Evolutionary conservation across 257 asterid species (phyloP).

Genomic region (Gardenia jasminoides): DNA sequence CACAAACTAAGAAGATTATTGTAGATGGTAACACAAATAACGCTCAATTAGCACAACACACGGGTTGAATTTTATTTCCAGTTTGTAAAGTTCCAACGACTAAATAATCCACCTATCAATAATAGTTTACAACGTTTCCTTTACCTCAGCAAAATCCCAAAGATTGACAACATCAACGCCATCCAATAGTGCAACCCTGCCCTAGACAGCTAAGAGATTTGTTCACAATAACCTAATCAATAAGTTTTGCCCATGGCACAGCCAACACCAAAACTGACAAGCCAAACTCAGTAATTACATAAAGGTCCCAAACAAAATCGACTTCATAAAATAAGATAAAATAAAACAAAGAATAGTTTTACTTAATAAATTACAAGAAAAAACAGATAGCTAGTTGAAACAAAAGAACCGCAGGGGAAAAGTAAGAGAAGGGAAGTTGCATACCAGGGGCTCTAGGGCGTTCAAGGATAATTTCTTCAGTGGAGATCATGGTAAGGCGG

Average conservation of each 20-base stretch:
- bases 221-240: not conserved
- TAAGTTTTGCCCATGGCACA: not conserved
- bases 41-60: not conserved
- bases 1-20: not conserved
- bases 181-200: not conserved
- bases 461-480: slow-evolving; percentile 86
- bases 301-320: not conserved
- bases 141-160: not conserved
- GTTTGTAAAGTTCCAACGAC: too few relatives aligned
- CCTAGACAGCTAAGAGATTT: not conserved
- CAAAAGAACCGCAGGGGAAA: not conserved
- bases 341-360: too few relatives aligned
- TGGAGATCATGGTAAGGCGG: slow-evolving; percentile 87
- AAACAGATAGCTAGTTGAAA: not conserved
- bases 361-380: not conserved
- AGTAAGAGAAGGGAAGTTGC: not conserved
- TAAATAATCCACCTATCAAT: not conserved
- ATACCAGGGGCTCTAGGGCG: slow-evolving; percentile 87
- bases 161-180: not conserved
- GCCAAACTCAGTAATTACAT: too few relatives aligned
- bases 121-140: too few relatives aligned
- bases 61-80: not conserved
- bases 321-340: too few relatives aligned
- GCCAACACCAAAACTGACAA: not conserved
- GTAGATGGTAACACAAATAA: not conserved